These are phyloP conservation scores for Microdochium nivale DNA, from an alignment of 2,329 filamentous ascomycete species.

Conservation along the genomic window DNA sequence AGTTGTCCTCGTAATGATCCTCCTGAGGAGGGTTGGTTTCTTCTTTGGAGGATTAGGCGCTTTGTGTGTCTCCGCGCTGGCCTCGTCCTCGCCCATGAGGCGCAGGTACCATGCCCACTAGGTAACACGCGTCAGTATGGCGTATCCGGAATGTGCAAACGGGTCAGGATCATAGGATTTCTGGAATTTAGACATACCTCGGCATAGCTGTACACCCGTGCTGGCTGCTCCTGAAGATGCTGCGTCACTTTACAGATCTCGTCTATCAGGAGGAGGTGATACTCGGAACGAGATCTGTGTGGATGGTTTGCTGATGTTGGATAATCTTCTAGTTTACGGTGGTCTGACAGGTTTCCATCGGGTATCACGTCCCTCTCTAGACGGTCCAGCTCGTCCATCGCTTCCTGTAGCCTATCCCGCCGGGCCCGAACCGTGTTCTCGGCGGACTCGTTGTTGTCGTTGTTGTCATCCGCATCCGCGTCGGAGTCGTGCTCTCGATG, in stretches of 20 bases:
- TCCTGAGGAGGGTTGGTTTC: not conserved
- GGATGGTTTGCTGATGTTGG: conserved; percentile 13
- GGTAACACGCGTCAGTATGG: no score
- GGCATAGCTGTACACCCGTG: conserved; percentile 60
- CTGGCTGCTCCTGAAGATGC: conserved; percentile 48
- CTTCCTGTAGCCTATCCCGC: conserved; percentile 12
- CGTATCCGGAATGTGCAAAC: no score
- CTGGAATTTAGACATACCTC: conserved; percentile 10
- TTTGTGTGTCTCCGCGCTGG: conserved; percentile 39
- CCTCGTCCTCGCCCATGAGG: conserved; percentile 62
- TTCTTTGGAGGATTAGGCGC: conserved; percentile 12
- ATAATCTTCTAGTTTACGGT: conserved; percentile 5
- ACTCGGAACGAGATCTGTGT: conserved; percentile 35
- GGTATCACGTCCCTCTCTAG: conserved; percentile 13
- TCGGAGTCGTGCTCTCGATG: conserved; percentile 15
- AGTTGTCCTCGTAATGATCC: conserved; percentile 7
- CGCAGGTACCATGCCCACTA: conserved; percentile 80
- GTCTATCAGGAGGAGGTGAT: conserved; percentile 59
- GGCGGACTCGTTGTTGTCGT: conserved; percentile 8
- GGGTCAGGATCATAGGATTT: no score
- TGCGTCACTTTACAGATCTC: conserved; percentile 61
- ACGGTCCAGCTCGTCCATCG: conserved; percentile 19
- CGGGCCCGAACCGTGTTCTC: conserved; percentile 10
- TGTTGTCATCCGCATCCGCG: conserved; percentile 11
- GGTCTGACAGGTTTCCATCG: no score